Evolutionary conservation across 345 rosid genomes (phyloP), one percentile per base, ranked within the genome.

Genomic region (Hibiscus trionum): DNA sequence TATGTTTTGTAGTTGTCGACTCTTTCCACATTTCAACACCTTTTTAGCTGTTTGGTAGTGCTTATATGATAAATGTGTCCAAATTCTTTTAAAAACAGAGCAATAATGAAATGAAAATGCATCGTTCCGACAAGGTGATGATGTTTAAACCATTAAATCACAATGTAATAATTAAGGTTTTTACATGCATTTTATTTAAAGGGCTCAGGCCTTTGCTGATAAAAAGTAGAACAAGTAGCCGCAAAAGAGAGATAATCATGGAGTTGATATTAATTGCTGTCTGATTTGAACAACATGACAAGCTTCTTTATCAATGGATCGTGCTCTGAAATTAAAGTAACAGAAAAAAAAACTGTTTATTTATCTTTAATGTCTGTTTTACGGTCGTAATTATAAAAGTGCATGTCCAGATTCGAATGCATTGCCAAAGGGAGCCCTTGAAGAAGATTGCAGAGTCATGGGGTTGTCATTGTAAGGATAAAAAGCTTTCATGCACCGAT

Each of bases 391-490:
- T 84, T 72, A 85, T 53, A 79, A 78, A 19, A 78, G 84, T 52
- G 85, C 77, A 75, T 76, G 72, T 4, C 86, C 86, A 17, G 72
- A 79, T 71, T 83, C 83, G 69, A 80, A 78, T 19, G 50, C 82
- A 77, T 87, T 82, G 62, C 84, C 86, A 79, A 81, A 82, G 29
- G 78, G 47, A 72, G 80, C 73, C 59, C 26, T 1, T 24, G 70
- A 72, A 24, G 88, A 77, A 76, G 85, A 69, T 61, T 82, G 87
- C 29, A 86, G 76, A 42, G 31, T 68, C 60, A 50, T 10, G 60
- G 3, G 21, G 49, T 58, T 77, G 11, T 61, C 73, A n/a, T 8
- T 58, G 31, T 35, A 65, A 10, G 81, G 77, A 74, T 72, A 71
- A 15, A 75, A 73, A 4, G 70, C 56, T 73, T 75, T 80, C 84